phyloP scores from a whole-genome alignment of 306 rosid genomes.

The Fragaria iinumae region DNA sequence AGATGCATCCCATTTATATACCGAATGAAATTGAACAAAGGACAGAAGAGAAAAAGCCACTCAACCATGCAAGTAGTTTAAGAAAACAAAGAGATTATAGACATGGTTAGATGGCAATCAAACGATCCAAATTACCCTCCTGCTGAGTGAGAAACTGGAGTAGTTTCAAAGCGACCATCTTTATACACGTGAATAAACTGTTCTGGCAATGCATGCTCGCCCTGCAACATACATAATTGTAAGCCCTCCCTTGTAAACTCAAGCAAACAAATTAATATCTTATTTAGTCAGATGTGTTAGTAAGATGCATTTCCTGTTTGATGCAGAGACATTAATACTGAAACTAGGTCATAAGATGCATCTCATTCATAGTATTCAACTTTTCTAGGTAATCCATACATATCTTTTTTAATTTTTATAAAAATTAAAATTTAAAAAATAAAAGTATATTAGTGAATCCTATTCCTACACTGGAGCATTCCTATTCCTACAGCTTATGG shows the following conservation, averaged over 20 bases:
- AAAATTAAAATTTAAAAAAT: too few relatives aligned
- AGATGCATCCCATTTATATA: slow-evolving; percentile 30
- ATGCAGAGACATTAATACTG: not conserved
- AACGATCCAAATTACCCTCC: slow-evolving; percentile 65
- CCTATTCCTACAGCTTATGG: not conserved
- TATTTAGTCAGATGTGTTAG: slow-evolving; percentile 1
- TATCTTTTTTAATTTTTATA: not conserved
- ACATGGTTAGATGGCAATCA: slow-evolving; percentile 16
- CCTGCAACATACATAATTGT: slow-evolving; percentile 46
- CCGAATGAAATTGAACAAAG: slow-evolving; percentile 42
- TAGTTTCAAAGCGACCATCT: slow-evolving; percentile 84
- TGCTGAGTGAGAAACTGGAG: slow-evolving; percentile 91
- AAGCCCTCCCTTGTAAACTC: not conserved
- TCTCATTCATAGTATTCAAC: not conserved
- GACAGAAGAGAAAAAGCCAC: slow-evolving; percentile 37
- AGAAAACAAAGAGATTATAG: slow-evolving; percentile 22
- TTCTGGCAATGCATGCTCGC: slow-evolving; percentile 91
- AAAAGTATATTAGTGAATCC: too few relatives aligned
- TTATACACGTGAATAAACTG: slow-evolving; percentile 68
- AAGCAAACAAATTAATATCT: slow-evolving; percentile 7
- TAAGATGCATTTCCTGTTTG: not conserved
- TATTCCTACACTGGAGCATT: not conserved
- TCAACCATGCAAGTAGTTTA: slow-evolving; percentile 36
- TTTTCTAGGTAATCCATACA: not conserved
- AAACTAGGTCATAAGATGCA: not conserved